These are phyloP conservation scores for Fusarium lyarnte DNA, from an alignment of 2,329 filamentous ascomycete genomes.

Conservation along the genomic window DNA sequence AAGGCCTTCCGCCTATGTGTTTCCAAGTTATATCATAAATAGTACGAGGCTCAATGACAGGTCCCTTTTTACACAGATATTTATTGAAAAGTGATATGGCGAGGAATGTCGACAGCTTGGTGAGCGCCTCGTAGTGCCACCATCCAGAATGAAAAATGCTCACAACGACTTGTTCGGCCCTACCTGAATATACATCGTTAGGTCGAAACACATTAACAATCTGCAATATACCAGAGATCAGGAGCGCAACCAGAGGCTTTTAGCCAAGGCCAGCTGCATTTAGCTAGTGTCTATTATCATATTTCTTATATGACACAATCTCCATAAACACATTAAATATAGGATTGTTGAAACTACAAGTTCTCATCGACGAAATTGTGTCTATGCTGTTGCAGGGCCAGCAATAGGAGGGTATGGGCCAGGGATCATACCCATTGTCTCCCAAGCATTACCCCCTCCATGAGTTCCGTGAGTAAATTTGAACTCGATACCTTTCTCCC, in stretches of 20 bases:
- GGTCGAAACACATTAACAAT: too few relatives aligned
- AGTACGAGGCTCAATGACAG: too few relatives aligned
- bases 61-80: too few relatives aligned
- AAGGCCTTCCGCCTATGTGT: background rate
- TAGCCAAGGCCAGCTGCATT: background rate
- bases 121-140: too few relatives aligned
- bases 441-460: background rate
- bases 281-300: background rate
- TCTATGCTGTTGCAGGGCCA: accelerated
- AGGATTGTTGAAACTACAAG: background rate
- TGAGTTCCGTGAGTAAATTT: accelerated
- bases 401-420: background rate
- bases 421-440: background rate
- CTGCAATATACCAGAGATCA: too few relatives aligned
- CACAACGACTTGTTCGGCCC: too few relatives aligned
- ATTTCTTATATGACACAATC: background rate
- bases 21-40: too few relatives aligned
- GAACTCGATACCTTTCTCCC: background rate
- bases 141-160: too few relatives aligned
- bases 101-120: too few relatives aligned
- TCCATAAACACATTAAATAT: background rate
- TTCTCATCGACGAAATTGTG: background rate
- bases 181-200: too few relatives aligned
- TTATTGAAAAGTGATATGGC: too few relatives aligned
- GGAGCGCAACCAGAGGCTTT: background rate